Evolutionary conservation across 805 yeast genomes (phyloP), one percentile per base, ranked within the genome.

Genomic region (Myxozyma udenii): DNA sequence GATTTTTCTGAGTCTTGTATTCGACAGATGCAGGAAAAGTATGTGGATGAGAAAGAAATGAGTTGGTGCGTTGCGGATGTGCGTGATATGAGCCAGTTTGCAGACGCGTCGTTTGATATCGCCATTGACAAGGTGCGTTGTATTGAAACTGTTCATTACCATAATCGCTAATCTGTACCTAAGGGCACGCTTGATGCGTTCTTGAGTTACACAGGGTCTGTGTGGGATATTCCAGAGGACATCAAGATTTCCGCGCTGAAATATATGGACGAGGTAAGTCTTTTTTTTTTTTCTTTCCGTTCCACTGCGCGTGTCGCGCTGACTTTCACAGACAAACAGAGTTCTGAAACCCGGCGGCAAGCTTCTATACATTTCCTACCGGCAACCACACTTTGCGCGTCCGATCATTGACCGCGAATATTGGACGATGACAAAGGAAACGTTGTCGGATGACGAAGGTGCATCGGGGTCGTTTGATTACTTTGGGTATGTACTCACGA

Each of bases 331-430:
- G 60, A 44, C 48, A n/a, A 37, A 61, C 43, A 56, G 65, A 19
- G 45, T 62, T 21, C 53, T 62, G 16, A 60, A 58, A 37, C 54
- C 50, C 12, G 52, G 44, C 11, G 64, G 64, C 28, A 25, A 24
- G 28, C 40, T 62, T 36, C 53, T 62, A 9, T 62, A 62, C 42
- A 58, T 62, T 23, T 62, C 65, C 6, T 62, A 61, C 43, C 55
- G 65, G 7, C 65, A 62, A 39, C 65, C 65, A 11, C 65, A 62
- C 38, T 62, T 62, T 46, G 64, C 65, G 12, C 33, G 44, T 14
- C 57, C 59, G 23, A 52, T 60, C 3, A 46, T 61, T 3, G 61
- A 57, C 4, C 48, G 62, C 21, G 42, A 52, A 12, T 58, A 56
- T 46, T 61, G 62, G 63, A 44, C 9, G 3, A 30, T 54, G 47